Evolutionary conservation across 1,139 yeast species (phyloP).

Genomic region (Taphrina populina): DNA sequence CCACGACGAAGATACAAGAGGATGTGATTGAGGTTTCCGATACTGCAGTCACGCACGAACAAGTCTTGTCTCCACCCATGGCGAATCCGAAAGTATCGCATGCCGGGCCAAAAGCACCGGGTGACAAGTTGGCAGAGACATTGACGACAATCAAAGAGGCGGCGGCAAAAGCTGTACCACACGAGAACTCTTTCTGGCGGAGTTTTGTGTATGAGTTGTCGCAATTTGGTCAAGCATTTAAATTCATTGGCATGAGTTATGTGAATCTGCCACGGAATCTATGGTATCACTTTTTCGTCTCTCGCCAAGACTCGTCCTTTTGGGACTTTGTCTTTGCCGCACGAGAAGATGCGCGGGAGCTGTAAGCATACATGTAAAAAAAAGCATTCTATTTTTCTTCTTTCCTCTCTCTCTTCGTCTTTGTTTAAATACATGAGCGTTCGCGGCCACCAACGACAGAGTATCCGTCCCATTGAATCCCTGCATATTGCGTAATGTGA

Average conservation of each 20-base stretch:
- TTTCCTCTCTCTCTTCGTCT: background rate
- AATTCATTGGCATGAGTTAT: conserved; percentile 66
- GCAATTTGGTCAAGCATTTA: conserved; percentile 61
- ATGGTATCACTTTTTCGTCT: conserved; percentile 40
- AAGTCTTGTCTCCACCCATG: conserved; percentile 2
- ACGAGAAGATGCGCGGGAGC: conserved; percentile 8
- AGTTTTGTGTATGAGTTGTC: conserved; percentile 49
- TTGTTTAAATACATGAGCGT: conserved; percentile 1
- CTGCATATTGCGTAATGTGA: conserved; percentile 10
- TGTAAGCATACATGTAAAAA: background rate
- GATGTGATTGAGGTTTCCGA: conserved; percentile 14
- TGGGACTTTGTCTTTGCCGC: conserved; percentile 16
- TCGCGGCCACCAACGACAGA: conserved; percentile 9
- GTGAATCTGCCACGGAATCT: conserved; percentile 63
- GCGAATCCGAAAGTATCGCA: conserved; percentile 17
- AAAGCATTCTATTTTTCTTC: background rate
- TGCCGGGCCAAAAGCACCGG: conserved; percentile 23
- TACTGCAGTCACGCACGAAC: conserved; percentile 7
- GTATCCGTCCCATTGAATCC: conserved; percentile 16
- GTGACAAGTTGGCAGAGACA: background rate
- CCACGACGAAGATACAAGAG: background rate
- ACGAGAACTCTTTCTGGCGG: background rate
- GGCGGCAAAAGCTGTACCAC: background rate
- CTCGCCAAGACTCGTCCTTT: conserved; percentile 1
- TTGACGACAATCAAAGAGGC: conserved; percentile 2